Conservation (phyloP, 1,139 yeast species). For the Kurtzmaniella natalensis region DNA sequence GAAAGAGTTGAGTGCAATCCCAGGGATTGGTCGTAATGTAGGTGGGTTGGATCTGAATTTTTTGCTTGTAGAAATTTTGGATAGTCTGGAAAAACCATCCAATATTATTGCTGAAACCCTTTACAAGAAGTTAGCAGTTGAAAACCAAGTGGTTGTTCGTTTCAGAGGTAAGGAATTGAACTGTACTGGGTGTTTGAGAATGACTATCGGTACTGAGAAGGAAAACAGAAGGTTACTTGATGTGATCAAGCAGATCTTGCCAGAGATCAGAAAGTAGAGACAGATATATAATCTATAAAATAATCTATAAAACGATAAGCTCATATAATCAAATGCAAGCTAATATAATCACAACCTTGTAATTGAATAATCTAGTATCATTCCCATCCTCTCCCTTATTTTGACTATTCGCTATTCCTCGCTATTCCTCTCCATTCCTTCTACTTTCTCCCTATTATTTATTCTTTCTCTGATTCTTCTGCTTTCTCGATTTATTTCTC, state of each 20-base stretch:
- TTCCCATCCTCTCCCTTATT: background rate
- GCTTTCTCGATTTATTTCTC: too few relatives aligned
- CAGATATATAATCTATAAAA: background rate
- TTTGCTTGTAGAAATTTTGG: conserved; percentile 65
- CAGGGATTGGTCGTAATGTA: conserved; percentile 65
- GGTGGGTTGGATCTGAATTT: conserved; percentile 93
- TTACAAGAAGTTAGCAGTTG: conserved; percentile 66
- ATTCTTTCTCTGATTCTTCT: too few relatives aligned
- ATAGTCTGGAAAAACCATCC: conserved; percentile 57
- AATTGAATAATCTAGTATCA: too few relatives aligned
- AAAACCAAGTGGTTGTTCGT: conserved; percentile 77
- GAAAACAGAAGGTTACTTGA: conserved; percentile 61
- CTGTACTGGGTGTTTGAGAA: conserved; percentile 80
- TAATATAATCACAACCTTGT: too few relatives aligned
- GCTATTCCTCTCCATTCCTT: too few relatives aligned
- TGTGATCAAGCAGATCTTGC: conserved; percentile 34
- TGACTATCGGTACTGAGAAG: conserved; percentile 77
- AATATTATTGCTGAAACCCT: conserved; percentile 65
- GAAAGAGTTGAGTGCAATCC: conserved; percentile 45
- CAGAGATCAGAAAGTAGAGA: conserved; percentile 10
- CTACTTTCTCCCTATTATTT: too few relatives aligned
- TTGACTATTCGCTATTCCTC: too few relatives aligned
- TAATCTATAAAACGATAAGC: too few relatives aligned
- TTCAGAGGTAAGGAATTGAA: conserved; percentile 88
- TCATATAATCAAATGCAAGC: too few relatives aligned